Base-by-base conservation (phyloP, 2,329 filamentous ascomycete genomes). In the Bipolaris cookei region DNA sequence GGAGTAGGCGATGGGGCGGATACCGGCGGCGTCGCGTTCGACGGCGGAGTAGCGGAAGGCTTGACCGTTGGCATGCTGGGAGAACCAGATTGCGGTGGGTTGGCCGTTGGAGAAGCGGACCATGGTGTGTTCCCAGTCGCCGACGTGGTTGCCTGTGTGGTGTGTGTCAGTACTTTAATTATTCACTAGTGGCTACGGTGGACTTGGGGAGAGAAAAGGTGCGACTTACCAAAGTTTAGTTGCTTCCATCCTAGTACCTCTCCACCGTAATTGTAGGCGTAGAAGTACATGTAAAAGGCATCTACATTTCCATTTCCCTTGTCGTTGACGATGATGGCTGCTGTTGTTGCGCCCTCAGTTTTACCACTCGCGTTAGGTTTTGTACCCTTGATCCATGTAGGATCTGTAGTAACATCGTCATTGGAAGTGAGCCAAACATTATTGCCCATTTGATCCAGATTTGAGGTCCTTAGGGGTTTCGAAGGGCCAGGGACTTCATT, bases 51-150 rank as follows among this genome's bases (percentile, higher is more conserved):
- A 90, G 2, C 78, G 81, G 71, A 89, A 89, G 1, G 87, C 87
- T 71, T 89, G 79, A 4, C 88, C 88, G 59, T 82, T 80, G 28
- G 79, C 74, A 69, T 90, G 88, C 67, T 89, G 87, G 50, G 82
- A 85, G 67, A 82, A 89, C 85, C 86, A 90, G 11, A 89, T 70
- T 1, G 80, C 77, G 59, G 81, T 72, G 0, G 87, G 87, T 1
- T 66, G 60, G 8, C 84, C 84, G 51, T 87, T 78, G 14, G 77
- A 49, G 72, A 90, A 90, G 10, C 87, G 85, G 30, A 90, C 78
- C 85, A 88, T 88, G 52, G 83, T 86, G 70, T 89, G 86, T 68
- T 89, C 86, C 86, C 85, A 87, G 67, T 88, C 86, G 7, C 87
- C 87, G 28, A 90, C 83, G 69, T 90, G 87, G 68, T 87, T 81